phyloP scores from a whole-genome alignment of 345 rosid genomes.

The Dipteronia dyeriana region DNA sequence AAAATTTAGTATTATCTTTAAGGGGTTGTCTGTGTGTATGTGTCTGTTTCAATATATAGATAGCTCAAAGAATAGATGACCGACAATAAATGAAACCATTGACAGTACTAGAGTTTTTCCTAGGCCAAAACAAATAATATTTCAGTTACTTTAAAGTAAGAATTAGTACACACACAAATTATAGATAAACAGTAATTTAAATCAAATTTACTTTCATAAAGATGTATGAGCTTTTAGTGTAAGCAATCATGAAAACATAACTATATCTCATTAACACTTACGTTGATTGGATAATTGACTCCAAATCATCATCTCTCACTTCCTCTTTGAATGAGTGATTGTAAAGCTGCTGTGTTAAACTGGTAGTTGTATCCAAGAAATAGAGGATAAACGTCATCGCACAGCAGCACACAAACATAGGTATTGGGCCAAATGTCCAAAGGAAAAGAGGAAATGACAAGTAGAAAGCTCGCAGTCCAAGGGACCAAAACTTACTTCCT shows the following conservation, averaged over 20 bases:
- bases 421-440: constrained; percentile 91
- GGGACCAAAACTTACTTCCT: constrained; percentile 90
- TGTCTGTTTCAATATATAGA: neutral
- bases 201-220: constrained; percentile 8
- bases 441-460: constrained; percentile 86
- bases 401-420: constrained; percentile 80
- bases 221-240: neutral
- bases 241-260: neutral
- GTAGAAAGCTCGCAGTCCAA: constrained; percentile 85
- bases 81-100: neutral
- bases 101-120: neutral
- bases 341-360: constrained; percentile 67
- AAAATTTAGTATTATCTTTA: neutral
- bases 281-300: constrained; percentile 32
- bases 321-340: constrained; percentile 46
- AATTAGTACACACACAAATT: neutral
- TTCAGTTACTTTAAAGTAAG: neutral
- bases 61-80: neutral
- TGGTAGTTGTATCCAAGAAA: constrained; percentile 83
- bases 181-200: neutral
- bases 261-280: constrained; percentile 24
- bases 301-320: constrained; percentile 36
- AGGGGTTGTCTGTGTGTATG: neutral
- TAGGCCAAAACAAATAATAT: neutral
- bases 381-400: constrained; percentile 62